Conservation (phyloP, 306 rosid genomes). For the Castanopsis chinensis region DNA sequence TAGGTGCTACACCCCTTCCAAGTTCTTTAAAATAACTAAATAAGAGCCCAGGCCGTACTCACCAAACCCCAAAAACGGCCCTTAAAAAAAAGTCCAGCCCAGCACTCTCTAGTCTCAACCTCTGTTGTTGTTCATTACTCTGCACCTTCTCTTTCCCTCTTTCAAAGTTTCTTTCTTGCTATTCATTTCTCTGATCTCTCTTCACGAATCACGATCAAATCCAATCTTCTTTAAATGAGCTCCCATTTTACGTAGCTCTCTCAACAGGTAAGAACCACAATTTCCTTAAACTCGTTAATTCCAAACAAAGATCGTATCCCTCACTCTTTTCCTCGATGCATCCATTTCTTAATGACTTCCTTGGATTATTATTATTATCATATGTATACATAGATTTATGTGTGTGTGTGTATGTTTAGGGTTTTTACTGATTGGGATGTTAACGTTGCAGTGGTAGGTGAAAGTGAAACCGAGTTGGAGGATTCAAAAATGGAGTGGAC, state of each 20-base stretch:
- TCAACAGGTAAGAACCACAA: constrained; percentile 7
- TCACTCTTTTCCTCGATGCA: constrained; percentile 10
- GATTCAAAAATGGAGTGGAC: constrained; percentile 80
- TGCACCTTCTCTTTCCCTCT: neutral
- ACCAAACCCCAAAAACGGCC: no score
- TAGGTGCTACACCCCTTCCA: neutral
- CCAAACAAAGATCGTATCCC: constrained; percentile 12
- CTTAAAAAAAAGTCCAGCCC: no score
- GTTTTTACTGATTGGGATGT: constrained; percentile 10
- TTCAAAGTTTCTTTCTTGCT: neutral
- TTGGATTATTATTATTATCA: neutral
- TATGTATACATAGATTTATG: neutral
- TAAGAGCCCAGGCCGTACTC: neutral
- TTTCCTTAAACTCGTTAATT: neutral
- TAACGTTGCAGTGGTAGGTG: constrained; percentile 26
- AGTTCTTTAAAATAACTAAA: neutral
- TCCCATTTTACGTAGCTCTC: neutral
- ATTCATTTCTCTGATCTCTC: neutral
- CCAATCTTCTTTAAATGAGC: constrained; percentile 14
- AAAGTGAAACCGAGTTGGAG: constrained; percentile 14
- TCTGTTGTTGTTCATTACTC: neutral
- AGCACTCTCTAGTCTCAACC: neutral
- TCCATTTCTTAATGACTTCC: constrained; percentile 2
- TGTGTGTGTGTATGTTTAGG: neutral
- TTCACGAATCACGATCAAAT: neutral